Base-by-base conservation (phyloP, 306 rosid genomes). In the Geum urbanum region DNA sequence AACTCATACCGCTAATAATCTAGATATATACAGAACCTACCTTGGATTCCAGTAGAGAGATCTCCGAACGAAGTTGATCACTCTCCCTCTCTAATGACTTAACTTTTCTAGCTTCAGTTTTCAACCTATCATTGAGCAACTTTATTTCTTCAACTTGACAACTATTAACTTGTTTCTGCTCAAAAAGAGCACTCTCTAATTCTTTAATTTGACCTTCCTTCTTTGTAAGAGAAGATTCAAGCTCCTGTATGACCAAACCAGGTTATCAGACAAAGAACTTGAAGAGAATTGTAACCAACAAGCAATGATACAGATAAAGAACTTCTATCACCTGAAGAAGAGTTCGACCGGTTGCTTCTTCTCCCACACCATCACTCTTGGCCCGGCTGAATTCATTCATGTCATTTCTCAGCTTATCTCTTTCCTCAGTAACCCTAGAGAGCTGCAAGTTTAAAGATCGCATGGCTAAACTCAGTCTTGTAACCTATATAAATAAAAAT, bases 11-110 rank as follows among this genome's bases (percentile, higher is more conserved):
- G 45, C 27, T 47, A 76, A 71, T 75, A 58, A 74, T 70, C 32
- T 49, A 11, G 51, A 67, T 47, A 66, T 48, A 32, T 60, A 62
- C 56, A 47, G 37, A 66, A 83, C 88, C 68, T 63, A 94, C 98
- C 95, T 90, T 94, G 55, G 97, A 88, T 87, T 94, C 98, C 84
- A 90, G 79, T 16, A 94, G 81, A 77, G 97, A 85, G 60, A 90
- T 84, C 88, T 94, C 98, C 48, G 96, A 81, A 66, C 87, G 78
- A 51, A 87, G 85, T 49, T 90, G 81, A 78, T 86, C 89, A 80
- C 73, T 82, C 80, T 92, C 95, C 84, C 95, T 86, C 92, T 92
- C 98, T 81, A 86, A 67, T 56, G 95, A 92, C 79, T 86, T 91
- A 65, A 83, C 54, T 82, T 85, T 85, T 82, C 84, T 87, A 44